Evolutionary conservation across 192 early-diverging fungal species (phyloP).

Genomic region (Geranomyces michiganensis): DNA sequence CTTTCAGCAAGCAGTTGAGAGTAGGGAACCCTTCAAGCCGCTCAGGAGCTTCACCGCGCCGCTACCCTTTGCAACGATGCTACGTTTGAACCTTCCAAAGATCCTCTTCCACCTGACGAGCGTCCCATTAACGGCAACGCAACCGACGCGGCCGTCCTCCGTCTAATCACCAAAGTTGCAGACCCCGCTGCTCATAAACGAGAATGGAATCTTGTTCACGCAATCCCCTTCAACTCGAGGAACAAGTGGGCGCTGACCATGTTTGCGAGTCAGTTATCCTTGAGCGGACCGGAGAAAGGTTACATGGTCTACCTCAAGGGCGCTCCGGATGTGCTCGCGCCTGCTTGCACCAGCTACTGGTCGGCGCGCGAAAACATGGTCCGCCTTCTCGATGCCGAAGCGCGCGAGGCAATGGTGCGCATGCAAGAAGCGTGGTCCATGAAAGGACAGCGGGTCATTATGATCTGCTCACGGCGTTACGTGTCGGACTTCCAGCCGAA

Average conservation of each 20-base stretch:
- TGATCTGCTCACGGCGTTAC: constrained; percentile 60
- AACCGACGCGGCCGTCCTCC: constrained; percentile 40
- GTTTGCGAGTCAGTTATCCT: constrained; percentile 60
- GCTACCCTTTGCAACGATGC: constrained; percentile 72
- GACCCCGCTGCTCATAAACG: constrained; percentile 23
- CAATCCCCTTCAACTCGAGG: constrained; percentile 89
- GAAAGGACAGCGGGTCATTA: constrained; percentile 85
- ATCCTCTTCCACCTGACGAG: constrained; percentile 54
- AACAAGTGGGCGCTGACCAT: constrained; percentile 93
- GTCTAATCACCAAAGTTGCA: constrained; percentile 27
- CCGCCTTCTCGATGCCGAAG: constrained; percentile 40
- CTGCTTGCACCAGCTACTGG: constrained; percentile 59
- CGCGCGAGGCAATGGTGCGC: constrained; percentile 56
- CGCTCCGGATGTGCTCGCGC: constrained; percentile 74
- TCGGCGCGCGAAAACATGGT: constrained; percentile 61
- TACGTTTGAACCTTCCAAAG: constrained; percentile 56
- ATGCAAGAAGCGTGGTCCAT: constrained; percentile 63
- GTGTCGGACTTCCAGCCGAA: no score
- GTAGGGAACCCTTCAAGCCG: not conserved
- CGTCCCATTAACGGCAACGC: constrained; percentile 57
- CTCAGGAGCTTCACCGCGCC: not conserved
- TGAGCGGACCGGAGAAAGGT: not conserved
- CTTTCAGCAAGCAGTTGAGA: not conserved
- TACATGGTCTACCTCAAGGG: constrained; percentile 68
- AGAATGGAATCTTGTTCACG: constrained; percentile 50